A percentile compares a stretch with the other conserved stretches of the same genome.
phyloP scores from a whole-genome alignment of 1,139 yeast genomes.

The Meyerozyma elateridarum region DNA sequence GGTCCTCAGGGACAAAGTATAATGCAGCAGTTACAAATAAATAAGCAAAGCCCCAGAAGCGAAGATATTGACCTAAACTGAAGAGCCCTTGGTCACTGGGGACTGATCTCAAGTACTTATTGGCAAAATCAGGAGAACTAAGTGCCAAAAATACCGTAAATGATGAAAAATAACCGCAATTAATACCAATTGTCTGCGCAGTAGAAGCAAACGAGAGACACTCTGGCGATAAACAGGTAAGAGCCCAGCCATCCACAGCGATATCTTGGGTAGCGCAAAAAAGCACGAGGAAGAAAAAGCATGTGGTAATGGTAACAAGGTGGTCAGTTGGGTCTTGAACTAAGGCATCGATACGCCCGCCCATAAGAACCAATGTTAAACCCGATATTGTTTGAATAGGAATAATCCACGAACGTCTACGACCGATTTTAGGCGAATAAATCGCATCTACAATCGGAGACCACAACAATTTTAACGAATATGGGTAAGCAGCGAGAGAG shows the following conservation, averaged over 20 bases:
- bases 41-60: constrained; percentile 73
- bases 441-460: constrained; percentile 93
- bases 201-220: constrained; percentile 93
- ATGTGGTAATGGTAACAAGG: constrained; percentile 49
- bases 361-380: constrained; percentile 57
- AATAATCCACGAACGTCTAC: constrained; percentile 90
- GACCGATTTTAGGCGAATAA: constrained; percentile 62
- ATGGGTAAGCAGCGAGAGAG: constrained; percentile 90
- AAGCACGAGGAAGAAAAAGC: constrained; percentile 73
- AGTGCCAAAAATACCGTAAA: constrained; percentile 89
- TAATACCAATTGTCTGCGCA: constrained; percentile 93
- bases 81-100: constrained; percentile 68
- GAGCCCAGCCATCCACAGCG: constrained; percentile 99
- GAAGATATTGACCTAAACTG: constrained; percentile 68
- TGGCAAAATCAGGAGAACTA: constrained; percentile 89
- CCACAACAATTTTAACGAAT: constrained; percentile 88
- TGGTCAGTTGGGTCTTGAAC: constrained; percentile 54
- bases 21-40: constrained; percentile 62
- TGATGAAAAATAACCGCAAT: constrained; percentile 86
- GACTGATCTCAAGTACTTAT: constrained; percentile 62
- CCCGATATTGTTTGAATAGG: constrained; percentile 86
- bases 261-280: constrained; percentile 97
- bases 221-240: constrained; percentile 73
- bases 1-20: constrained; percentile 62
- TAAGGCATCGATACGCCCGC: constrained; percentile 52